phyloP scores from a whole-genome alignment of 495 filamentous ascomycete genomes.

The Saxophila tyrrhenica region DNA sequence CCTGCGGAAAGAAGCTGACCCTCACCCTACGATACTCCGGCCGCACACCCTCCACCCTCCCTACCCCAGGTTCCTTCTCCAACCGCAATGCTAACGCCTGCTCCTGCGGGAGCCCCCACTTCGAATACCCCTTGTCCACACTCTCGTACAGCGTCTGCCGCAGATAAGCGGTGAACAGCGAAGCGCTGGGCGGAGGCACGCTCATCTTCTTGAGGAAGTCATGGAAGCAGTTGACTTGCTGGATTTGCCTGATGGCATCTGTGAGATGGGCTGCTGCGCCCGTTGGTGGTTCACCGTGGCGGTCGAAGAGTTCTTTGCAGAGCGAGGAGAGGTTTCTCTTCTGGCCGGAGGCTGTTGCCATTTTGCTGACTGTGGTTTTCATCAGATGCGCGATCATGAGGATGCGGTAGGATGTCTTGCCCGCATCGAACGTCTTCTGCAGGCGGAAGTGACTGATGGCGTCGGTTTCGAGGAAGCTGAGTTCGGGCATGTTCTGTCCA shows the following conservation, averaged over 20 bases:
- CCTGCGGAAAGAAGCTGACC: constrained; percentile 4
- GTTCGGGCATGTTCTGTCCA: constrained; percentile 33
- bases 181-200: constrained; percentile 21
- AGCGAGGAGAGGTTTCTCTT: constrained; percentile 28
- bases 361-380: constrained; percentile 33
- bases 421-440: constrained; percentile 36
- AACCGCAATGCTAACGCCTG: constrained; percentile 22
- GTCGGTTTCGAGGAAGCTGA: constrained; percentile 36
- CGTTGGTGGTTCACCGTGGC: constrained; percentile 37
- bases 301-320: constrained; percentile 36
- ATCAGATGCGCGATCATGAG: constrained; percentile 45
- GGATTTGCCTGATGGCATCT: constrained; percentile 34
- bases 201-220: constrained; percentile 36
- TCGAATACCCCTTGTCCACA: constrained; percentile 34
- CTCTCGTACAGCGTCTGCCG: constrained; percentile 31
- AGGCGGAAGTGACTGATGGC: constrained; percentile 37
- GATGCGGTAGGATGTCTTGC: constrained; percentile 38
- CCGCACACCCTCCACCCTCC: constrained; percentile 7
- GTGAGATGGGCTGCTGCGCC: constrained; percentile 34
- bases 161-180: constrained; percentile 31
- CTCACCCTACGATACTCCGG: not conserved
- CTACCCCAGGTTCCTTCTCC: constrained; percentile 23
- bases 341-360: not conserved
- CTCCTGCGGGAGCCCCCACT: constrained; percentile 23
- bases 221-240: constrained; percentile 34